Evolutionary conservation across 2,329 filamentous ascomycete species (phyloP), one percentile per base, ranked within the genome.

Genomic region (Exserohilum rostratum): DNA sequence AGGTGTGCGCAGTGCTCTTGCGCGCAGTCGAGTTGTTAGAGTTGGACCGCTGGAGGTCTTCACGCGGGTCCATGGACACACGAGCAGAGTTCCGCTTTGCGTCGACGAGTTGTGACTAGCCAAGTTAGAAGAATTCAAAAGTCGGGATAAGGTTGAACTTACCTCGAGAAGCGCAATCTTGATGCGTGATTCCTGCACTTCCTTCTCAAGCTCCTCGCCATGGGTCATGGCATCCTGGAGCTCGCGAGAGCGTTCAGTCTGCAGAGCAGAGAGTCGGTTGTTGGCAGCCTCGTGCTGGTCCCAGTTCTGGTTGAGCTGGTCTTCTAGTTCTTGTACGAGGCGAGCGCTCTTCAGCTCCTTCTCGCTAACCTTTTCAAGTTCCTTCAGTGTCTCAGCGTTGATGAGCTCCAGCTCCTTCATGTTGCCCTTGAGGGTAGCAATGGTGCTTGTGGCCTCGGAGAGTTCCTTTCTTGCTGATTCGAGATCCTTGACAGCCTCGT

Each of bases 241-340:
- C 55, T 80, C 76, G 12, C 73, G 67, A 33, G 75, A 76, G 22
- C 75, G 72, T 66, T 81, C 80, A 2, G 72, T 75, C 56, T 82
- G 79, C 49, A 82, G 74, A 56, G 90, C 88, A 47, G 93, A 97
- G 48, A 98, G 80, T 49, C 93, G 87, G 78, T 96, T 96, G 74
- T 86, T 92, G 11, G 88, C 87, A 55, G 86, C 81, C 70, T 97
- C 91, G 56, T 93, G 92, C 73, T 96, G 90, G 70, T 99, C 95
- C 76, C 92, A 99, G 78, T 95, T 97, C 72, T 85, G 91, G 71
- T 93, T 93, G 49, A 99, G 86, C 76, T 99, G 95, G 67, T 98
- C 93, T 76, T 99, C 95, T 5, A 99, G 87, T 77, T 99, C 93
- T 73, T 98, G 91, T 7, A 99, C 91, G 11, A 99, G 82, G 18